Evolutionary conservation across 2,329 filamentous ascomycete genomes (phyloP), one percentile per base, ranked within the genome.

Genomic region (Hortaea sp.): DNA sequence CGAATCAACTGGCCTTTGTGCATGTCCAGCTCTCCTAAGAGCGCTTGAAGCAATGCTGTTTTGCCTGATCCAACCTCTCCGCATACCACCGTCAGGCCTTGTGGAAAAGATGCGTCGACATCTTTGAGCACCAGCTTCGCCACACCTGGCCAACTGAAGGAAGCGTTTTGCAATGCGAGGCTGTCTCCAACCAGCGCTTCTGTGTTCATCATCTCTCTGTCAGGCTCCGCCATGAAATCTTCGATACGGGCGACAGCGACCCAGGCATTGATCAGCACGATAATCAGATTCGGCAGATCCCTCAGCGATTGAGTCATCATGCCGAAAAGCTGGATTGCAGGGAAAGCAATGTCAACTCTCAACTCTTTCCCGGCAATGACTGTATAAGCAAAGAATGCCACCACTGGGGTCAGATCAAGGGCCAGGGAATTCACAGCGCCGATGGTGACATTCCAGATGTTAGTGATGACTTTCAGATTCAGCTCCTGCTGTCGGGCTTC

Each of bases 211-310:
- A 61, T 54, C 30, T 59, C 49, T 55, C 88, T 87, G 57, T 95
- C 80, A 0, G 86, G 86, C 63, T 95, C 88, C 0, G 72, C 69
- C 86, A 95, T 94, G 66, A 94, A 95, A 20, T 78, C 75, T 57
- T 94, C 85, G 13, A 95, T 87, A 53, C 88, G 82, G 6, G 77
- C 79, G 51, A 94, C 79, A 0, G 88, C 84, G 12, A 95, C 82
- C n/a, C 78, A 81, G 0, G 88, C 85, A 57, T 94, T 94, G 53
- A 94, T 75, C 4, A 90, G 67, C 0, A 83, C 77, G 0, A 84
- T 88, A 39, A 94, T 80, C 7, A 94, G 69, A 29, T 78, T 72
- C 2, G 89, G 89, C 0, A 94, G 67, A 44, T 88, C 84, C 46
- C 82, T 79, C 42, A 95, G 69, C 49, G 81, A 85, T 1, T 69